A percentile compares a stretch with the other conserved stretches of the same genome.
phyloP scores from a whole-genome alignment of 371 early-diverging fungal species.

The Rhizopus sp. region DNA sequence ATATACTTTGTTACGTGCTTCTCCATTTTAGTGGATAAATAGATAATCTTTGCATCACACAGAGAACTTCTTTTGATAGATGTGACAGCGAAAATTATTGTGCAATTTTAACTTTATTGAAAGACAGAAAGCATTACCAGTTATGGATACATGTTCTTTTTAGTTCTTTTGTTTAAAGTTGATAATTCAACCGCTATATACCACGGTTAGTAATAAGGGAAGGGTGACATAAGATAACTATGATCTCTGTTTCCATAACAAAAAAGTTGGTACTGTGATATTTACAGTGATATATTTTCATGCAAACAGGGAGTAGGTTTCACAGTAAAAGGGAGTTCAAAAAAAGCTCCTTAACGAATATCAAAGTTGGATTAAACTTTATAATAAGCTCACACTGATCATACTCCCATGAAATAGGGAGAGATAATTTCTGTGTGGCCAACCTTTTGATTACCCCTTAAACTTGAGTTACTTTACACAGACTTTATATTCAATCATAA shows the following conservation, averaged over 20 bases:
- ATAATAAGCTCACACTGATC: neutral
- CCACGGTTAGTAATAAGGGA: no score
- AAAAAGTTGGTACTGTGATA: no score
- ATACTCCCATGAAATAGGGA: conserved; percentile 1
- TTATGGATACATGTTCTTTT: no score
- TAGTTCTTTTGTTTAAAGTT: no score
- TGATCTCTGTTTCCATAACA: no score
- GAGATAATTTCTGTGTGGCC: neutral
- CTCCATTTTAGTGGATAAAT: conserved; percentile 17
- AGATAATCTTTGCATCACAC: neutral
- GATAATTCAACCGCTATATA: no score
- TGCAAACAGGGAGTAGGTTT: conserved; percentile 1
- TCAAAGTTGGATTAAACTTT: conserved; percentile 5
- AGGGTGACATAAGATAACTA: no score
- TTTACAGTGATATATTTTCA: neutral
- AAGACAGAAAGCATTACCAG: no score
- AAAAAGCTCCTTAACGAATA: neutral
- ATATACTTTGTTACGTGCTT: conserved; percentile 49
- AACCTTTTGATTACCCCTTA: conserved; percentile 1
- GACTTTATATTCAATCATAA: no score
- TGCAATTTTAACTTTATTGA: no score
- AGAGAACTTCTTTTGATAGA: neutral
- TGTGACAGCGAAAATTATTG: conserved; percentile 2
- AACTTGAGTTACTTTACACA: conserved; percentile 2
- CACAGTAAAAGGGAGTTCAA: neutral